Conservation (phyloP, 129 eudicot genomes). For the Escallonia herrerae region DNA sequence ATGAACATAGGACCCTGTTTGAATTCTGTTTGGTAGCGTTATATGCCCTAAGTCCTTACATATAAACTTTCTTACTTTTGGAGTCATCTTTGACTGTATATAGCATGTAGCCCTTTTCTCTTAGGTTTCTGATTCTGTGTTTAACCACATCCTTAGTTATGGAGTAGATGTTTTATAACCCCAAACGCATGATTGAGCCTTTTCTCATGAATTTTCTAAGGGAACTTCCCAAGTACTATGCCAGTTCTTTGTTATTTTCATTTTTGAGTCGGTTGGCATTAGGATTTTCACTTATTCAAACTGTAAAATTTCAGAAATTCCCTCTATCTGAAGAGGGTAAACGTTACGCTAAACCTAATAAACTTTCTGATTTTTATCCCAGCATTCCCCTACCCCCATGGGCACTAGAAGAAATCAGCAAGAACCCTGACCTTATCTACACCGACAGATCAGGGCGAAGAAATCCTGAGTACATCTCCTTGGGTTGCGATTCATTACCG, state of each 20-base stretch:
- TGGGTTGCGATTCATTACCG: constrained; percentile 82
- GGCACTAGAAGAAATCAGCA: constrained; percentile 95
- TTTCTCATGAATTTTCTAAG: neutral
- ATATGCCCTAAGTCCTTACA: no score
- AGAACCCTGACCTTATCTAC: constrained; percentile 84
- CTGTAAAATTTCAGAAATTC: neutral
- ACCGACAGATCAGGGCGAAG: constrained; percentile 89
- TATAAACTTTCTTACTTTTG: no score
- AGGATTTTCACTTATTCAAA: neutral
- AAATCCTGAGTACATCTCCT: constrained; percentile 82
- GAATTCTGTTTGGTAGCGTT: no score
- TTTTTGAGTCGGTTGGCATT: neutral
- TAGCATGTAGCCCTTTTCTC: no score
- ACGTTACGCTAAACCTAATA: neutral
- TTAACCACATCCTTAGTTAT: neutral
- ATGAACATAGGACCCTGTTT: no score
- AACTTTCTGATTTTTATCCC: constrained; percentile 16
- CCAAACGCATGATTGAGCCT: neutral
- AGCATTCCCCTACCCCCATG: constrained; percentile 97
- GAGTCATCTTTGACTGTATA: no score
- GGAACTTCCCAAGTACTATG: neutral
- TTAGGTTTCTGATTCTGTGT: neutral
- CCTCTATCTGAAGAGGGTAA: neutral
- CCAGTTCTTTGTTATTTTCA: neutral
- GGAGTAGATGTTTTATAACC: neutral